phyloP scores from a whole-genome alignment of 371 early-diverging fungal species.

The Rhizomucor miehei region DNA sequence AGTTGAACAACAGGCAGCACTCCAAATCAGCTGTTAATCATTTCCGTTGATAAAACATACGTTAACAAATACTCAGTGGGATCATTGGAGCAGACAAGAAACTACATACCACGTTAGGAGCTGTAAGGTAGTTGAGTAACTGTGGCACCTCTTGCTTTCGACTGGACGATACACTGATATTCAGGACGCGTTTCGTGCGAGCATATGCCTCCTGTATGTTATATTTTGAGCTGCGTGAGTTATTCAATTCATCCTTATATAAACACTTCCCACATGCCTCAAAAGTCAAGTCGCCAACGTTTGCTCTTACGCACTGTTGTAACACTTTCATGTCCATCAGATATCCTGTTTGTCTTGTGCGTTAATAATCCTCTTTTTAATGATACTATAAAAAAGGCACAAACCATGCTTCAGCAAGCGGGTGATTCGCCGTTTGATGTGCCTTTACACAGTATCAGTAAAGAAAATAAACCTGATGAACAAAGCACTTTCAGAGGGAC shows the following conservation, averaged over 20 bases:
- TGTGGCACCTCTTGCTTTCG: conserved; percentile 70
- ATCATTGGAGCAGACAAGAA: background rate
- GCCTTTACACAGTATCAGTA: too few species aligned
- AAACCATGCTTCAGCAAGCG: conserved; percentile 66
- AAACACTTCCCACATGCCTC: conserved; percentile 30
- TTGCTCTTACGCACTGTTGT: conserved; percentile 63
- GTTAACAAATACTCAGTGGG: too few species aligned
- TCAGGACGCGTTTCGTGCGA: conserved; percentile 62
- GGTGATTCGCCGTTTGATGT: conserved; percentile 55
- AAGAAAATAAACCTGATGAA: too few species aligned
- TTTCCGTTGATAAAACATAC: too few species aligned
- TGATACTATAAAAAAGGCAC: too few species aligned
- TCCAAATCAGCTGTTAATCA: conserved; percentile 57
- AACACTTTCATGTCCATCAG: conserved; percentile 69
- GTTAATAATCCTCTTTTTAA: too few species aligned
- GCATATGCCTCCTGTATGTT: conserved; percentile 60
- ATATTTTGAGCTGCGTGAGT: too few species aligned
- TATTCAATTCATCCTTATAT: background rate
- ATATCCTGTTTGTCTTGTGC: conserved; percentile 51
- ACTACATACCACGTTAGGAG: conserved; percentile 69
- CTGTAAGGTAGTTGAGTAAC: conserved; percentile 69
- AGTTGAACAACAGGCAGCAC: conserved; percentile 69
- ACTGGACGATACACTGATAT: conserved; percentile 69
- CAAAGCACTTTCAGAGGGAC: background rate
- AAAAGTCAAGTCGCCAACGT: conserved; percentile 72